Conservation (phyloP, 257 asterid genomes). For the Solanum corneliomulleri region DNA sequence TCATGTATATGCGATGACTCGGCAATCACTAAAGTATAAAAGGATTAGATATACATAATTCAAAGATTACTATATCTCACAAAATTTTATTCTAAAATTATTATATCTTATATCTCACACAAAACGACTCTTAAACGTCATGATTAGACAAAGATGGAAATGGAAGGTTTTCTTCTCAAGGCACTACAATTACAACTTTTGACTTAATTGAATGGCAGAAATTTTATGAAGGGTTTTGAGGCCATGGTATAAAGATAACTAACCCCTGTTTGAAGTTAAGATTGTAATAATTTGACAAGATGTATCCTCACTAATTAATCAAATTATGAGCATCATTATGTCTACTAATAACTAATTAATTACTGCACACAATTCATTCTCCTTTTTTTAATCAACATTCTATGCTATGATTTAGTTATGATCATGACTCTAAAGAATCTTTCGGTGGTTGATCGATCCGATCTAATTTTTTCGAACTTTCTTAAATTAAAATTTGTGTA, state of each 20-base stretch:
- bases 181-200: slow-evolving; percentile 13
- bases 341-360: background rate
- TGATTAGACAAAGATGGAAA: slow-evolving; percentile 15
- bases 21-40: too few species aligned
- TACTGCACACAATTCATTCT: background rate
- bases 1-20: background rate
- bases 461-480: too few species aligned
- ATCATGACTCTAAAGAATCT: slow-evolving; percentile 28
- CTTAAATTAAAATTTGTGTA: background rate
- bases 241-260: slow-evolving; percentile 1
- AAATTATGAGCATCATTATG: slow-evolving; percentile 18
- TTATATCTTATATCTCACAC: too few species aligned
- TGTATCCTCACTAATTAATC: slow-evolving; percentile 20
- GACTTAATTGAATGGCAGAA: slow-evolving; percentile 8
- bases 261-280: slow-evolving; percentile 15
- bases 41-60: too few species aligned
- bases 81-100: too few species aligned
- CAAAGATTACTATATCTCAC: too few species aligned
- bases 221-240: background rate
- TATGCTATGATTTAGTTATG: slow-evolving; percentile 15
- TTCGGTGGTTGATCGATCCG: slow-evolving; percentile 1
- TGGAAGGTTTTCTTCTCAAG: background rate
- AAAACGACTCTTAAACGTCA: background rate
- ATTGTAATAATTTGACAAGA: slow-evolving; percentile 24
- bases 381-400: background rate